These are phyloP conservation scores for Megacollybia marginata DNA, from an alignment of 768 basidiomycete species.

Conservation along the genomic window DNA sequence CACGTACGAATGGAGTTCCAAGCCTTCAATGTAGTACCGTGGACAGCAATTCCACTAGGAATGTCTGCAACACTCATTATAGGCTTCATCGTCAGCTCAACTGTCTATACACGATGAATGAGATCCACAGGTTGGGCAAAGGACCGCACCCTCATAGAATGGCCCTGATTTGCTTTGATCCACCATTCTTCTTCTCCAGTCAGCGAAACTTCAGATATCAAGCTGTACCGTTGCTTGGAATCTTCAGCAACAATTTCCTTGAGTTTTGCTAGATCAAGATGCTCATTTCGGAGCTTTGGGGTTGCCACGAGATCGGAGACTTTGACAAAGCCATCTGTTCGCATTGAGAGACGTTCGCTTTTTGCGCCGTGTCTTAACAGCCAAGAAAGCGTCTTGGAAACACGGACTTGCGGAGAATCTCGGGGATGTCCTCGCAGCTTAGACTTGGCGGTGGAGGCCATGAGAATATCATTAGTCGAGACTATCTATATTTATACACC, in stretches of 20 bases:
- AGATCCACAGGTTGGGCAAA: background rate
- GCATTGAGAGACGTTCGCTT: slow-evolving; percentile 66
- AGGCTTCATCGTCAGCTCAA: slow-evolving; percentile 60
- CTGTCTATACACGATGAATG: slow-evolving; percentile 32
- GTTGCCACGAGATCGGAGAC: slow-evolving; percentile 76
- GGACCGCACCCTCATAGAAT: slow-evolving; percentile 63
- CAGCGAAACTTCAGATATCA: slow-evolving; percentile 30
- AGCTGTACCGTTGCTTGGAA: slow-evolving; percentile 57
- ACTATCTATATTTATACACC: no score
- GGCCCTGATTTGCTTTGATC: slow-evolving; percentile 89
- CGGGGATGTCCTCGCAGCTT: slow-evolving; percentile 53
- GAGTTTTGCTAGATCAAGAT: slow-evolving; percentile 44
- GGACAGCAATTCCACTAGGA: slow-evolving; percentile 65
- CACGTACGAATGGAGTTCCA: slow-evolving; percentile 66
- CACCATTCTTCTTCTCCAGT: slow-evolving; percentile 44
- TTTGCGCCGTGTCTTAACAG: slow-evolving; percentile 87
- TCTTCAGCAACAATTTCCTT: slow-evolving; percentile 63
- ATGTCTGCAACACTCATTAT: slow-evolving; percentile 55
- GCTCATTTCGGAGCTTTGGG: slow-evolving; percentile 50
- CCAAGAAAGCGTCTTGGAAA: slow-evolving; percentile 87
- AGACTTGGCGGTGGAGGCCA: slow-evolving; percentile 8
- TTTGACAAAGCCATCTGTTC: slow-evolving; percentile 79
- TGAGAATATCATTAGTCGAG: no score
- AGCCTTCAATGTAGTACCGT: slow-evolving; percentile 65
- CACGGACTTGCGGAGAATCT: slow-evolving; percentile 60